These are phyloP conservation scores for Penicillium aurantiogriseum DNA, from an alignment of 2,329 filamentous ascomycete genomes.

Conservation along the genomic window DNA sequence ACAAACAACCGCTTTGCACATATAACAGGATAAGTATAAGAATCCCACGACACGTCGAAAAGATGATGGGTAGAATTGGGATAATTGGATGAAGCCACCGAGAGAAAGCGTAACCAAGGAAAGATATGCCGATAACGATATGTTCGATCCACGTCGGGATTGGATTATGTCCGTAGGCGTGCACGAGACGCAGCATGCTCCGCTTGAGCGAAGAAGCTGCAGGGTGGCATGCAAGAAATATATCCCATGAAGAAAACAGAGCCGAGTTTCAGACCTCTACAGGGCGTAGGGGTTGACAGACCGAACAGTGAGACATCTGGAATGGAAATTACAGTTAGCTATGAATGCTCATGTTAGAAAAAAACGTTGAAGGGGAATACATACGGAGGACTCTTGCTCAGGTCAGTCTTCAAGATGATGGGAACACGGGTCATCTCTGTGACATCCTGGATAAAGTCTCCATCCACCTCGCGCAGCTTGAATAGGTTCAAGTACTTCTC, in stretches of 20 bases:
- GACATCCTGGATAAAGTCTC: constrained; percentile 97
- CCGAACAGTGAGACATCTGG: constrained; percentile 51
- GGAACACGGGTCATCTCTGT: constrained; percentile 96
- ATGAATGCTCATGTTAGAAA: background rate
- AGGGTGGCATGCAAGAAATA: constrained; percentile 31
- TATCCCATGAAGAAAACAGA: constrained; percentile 20
- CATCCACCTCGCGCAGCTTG: constrained; percentile 83
- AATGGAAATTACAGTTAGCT: background rate
- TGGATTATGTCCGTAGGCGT: constrained; percentile 25
- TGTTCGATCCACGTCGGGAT: constrained; percentile 23
- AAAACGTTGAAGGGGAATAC: constrained; percentile 45
- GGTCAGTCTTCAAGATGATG: constrained; percentile 97
- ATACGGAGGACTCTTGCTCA: constrained; percentile 99
- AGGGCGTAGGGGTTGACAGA: constrained; percentile 53
- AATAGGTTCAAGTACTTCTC: constrained; percentile 94
- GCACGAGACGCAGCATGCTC: constrained; percentile 9
- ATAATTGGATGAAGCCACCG: constrained; percentile 9
- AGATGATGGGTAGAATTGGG: constrained; percentile 8
- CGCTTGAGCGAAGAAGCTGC: constrained; percentile 20
- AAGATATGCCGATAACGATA: constrained; percentile 21
- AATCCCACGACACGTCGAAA: constrained; percentile 15
- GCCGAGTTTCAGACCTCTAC: constrained; percentile 27
- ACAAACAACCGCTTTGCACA: constrained; percentile 24
- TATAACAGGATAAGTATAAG: constrained; percentile 26
- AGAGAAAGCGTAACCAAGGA: constrained; percentile 14